These are phyloP conservation scores for Curvularia sp. DNA, from an alignment of 2,329 filamentous ascomycete species.

Conservation along the genomic window DNA sequence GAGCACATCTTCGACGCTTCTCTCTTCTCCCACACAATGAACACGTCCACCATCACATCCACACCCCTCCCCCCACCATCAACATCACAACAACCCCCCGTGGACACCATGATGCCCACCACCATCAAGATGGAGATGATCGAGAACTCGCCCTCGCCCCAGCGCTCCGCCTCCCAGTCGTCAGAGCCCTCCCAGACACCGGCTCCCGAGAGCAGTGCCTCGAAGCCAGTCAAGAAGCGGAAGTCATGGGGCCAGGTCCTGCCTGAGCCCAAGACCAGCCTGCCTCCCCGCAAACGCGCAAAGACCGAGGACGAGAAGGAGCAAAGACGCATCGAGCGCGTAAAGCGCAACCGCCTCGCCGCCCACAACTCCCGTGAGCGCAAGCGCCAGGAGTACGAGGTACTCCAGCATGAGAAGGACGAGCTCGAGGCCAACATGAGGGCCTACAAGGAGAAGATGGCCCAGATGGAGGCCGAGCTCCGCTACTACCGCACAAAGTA, in stretches of 20 bases:
- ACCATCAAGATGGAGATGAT: constrained; percentile 55
- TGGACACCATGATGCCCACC: constrained; percentile 32
- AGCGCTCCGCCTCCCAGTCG: constrained; percentile 23
- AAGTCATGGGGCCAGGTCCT: constrained; percentile 99
- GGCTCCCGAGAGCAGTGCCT: constrained; percentile 29
- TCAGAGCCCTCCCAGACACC: constrained; percentile 32
- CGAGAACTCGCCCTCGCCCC: constrained; percentile 36
- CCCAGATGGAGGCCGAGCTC: constrained; percentile 59
- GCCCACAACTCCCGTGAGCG: constrained; percentile 96
- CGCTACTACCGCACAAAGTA: constrained; percentile 44
- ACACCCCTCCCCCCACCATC: constrained; percentile 2
- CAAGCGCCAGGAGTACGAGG: constrained; percentile 89
- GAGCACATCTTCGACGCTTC: constrained; percentile 33
- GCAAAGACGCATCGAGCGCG: constrained; percentile 94
- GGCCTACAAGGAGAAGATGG: constrained; percentile 58
- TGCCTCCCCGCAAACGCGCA: constrained; percentile 93
- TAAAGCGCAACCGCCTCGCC: constrained; percentile 92
- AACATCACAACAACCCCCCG: constrained; percentile 14
- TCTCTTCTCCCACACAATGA: constrained; percentile 33
- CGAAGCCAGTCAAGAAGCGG: constrained; percentile 83
- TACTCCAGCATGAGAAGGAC: constrained; percentile 71
- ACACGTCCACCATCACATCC: constrained; percentile 27
- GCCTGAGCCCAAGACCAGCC: constrained; percentile 93
- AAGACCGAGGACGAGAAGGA: constrained; percentile 99
- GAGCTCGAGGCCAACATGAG: constrained; percentile 70